Conservation (phyloP, 805 yeast genomes). For the Priceomyces haplophilus region DNA sequence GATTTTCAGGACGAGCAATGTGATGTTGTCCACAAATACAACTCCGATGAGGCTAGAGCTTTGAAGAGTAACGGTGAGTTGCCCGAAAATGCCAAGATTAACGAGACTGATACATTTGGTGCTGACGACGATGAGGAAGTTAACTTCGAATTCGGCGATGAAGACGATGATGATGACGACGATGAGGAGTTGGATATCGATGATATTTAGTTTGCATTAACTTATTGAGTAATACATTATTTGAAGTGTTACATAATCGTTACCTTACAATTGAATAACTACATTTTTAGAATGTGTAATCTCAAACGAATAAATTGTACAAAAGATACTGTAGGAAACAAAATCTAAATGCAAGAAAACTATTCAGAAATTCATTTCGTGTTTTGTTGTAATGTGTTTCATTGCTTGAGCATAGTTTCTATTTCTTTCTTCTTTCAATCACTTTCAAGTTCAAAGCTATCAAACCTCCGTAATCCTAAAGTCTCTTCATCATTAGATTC, state of each 20-base stretch:
- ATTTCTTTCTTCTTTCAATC: constrained; percentile 35
- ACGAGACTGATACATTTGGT: constrained; percentile 96
- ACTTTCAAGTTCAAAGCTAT: constrained; percentile 52
- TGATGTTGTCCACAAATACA: constrained; percentile 95
- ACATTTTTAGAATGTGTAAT: background rate
- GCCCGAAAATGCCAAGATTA: constrained; percentile 95
- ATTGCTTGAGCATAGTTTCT: too few relatives aligned
- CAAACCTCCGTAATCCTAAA: constrained; percentile 57
- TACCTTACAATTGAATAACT: constrained; percentile 2
- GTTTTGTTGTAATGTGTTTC: background rate
- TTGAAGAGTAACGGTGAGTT: constrained; percentile 93
- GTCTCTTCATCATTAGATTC: constrained; percentile 41
- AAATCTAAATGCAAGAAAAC: background rate
- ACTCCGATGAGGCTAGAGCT: constrained; percentile 96
- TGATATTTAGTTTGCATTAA: constrained; percentile 61
- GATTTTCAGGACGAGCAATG: constrained; percentile 98
- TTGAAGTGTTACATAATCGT: constrained; percentile 1
- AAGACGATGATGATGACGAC: constrained; percentile 73
- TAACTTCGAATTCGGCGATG: constrained; percentile 96
- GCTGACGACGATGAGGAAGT: constrained; percentile 96
- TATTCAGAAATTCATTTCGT: background rate
- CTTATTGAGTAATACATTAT: constrained; percentile 1
- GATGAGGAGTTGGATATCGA: constrained; percentile 83
- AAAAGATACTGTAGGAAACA: background rate
- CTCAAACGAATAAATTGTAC: background rate